Percentiles rank a stretch among this genome's conserved stretches.
These are phyloP conservation scores for Lunularia cruciata DNA, from an alignment of 225 moss, liverwort and hornwort species.

Conservation along the genomic window DNA sequence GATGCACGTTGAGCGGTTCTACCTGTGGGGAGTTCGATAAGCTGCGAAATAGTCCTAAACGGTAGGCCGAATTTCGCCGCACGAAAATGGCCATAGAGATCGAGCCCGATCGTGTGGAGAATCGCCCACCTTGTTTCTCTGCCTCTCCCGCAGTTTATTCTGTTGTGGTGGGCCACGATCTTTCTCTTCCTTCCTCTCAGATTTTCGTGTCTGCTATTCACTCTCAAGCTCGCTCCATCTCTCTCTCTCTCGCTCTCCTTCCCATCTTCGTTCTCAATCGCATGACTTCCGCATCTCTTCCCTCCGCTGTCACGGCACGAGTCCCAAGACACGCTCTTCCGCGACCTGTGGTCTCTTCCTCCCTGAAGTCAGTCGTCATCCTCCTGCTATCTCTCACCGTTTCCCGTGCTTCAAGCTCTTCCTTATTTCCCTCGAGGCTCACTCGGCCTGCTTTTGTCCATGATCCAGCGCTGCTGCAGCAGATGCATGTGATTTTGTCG, in stretches of 20 bases:
- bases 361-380: background rate
- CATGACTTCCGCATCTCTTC: background rate
- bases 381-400: background rate
- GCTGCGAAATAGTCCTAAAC: background rate
- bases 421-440: background rate
- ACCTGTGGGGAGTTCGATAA: background rate
- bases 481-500: constrained; percentile 1
- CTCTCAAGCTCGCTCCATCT: background rate
- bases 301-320: background rate
- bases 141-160: background rate
- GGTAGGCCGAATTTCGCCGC: constrained; percentile 7
- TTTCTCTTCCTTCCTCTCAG: background rate
- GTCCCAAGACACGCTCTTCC: background rate
- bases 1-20: constrained; percentile 12
- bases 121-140: constrained; percentile 2
- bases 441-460: background rate
- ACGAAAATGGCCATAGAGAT: constrained; percentile 14
- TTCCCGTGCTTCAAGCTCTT: background rate
- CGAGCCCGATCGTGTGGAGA: constrained; percentile 14
- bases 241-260: background rate
- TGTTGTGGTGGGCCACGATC: constrained; percentile 12
- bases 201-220: background rate
- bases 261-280: too few relatives aligned
- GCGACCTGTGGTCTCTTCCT: background rate
- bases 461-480: background rate